Base-by-base conservation (phyloP, 2,329 filamentous ascomycete species). In the Helotiales sp. region DNA sequence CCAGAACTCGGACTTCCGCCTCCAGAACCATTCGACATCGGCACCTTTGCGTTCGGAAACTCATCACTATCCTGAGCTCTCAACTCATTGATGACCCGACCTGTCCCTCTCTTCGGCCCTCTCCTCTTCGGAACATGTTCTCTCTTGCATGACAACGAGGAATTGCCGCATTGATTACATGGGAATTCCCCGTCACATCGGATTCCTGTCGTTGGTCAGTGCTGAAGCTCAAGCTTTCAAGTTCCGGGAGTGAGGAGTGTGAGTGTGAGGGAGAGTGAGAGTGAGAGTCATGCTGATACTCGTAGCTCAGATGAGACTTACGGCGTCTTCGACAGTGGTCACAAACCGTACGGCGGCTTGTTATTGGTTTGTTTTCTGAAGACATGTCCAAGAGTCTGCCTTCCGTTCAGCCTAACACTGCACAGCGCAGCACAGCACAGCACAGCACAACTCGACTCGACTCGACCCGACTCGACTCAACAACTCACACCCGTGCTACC, bases 111-210 rank as follows among this genome's bases (percentile, higher is more conserved):
- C 73, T 89, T 90, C 13, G 87, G 87, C 2, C 87, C 87, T 71
- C 88, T 85, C 77, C 88, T 89, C 76, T 87, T 85, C 15, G 87
- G 87, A 50, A 89, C 84, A 73, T 88, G 86, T 73, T 89, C 87
- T 76, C 87, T 86, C 70, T 87, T 89, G 79, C 87, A 89, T n/a
- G 80, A 82, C 68, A 89, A 81, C 26, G 85, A 83, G 32, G 87
- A 86, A 65, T 84, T 84, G 62, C 82, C 78, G 76, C 87, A 89
- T 74, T 88, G 88, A 77, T 87, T 86, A 79, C 87, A 89, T 4
- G 87, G 85, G 58, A 78, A 80, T 61, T 78, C 73, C 61, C 81
- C 81, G 72, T 83, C 81, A 71, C 82, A 83, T 60, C 81, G 78
- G 40, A 83, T 82, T 70, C 81, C 81, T 83, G 57, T 61, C 45